Evolutionary conservation across 2,329 filamentous ascomycete genomes (phyloP), one percentile per base, ranked within the genome.

Genomic region (Fusarium sp.): DNA sequence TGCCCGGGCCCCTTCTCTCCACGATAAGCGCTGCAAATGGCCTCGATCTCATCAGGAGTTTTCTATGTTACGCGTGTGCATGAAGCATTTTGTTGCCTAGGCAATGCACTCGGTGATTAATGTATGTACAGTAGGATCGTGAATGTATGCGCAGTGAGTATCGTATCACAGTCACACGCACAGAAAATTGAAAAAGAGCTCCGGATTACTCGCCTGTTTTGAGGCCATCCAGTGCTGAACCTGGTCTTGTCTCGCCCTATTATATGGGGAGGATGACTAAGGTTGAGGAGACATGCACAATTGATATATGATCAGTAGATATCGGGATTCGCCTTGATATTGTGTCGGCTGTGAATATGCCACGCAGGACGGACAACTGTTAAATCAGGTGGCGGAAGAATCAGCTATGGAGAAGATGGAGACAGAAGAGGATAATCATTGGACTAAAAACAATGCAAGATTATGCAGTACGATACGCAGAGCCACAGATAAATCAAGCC

Each of bases 401-500:
- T 25, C 10, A 38, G 16, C 18, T 38, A 38, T 38, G 34, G 34
- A 38, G 34, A 38, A n/a, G 4, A 38, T 4, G 34, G 34, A n/a
- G 34, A 38, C n/a, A 6, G 10, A 11, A 38, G 10, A 38, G 11
- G 13, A 30, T 6, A 13, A 12, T 38, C 8, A 58, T 49, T 45
- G 44, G 38, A 24, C 24, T 62, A 56, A 30, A 41, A 18, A 18
- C 44, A 62, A 38, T 27, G 18, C 18, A 32, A 24, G 32, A 40
- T 40, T 38, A 38, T 27, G 34, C 18, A 38, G 34, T 2, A 38
- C 9, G 34, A 38, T 38, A 38, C 5, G 29, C n/a, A 27, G 16
- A 34, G 30, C 48, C 47, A 45, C 25, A 24, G 18, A 30, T 18
- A 62, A 15, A 57, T 74, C 41, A 74, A 55, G 69, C 73, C 16